These are phyloP conservation scores for Bipolaris bicolor DNA, from an alignment of 2,329 filamentous ascomycete species.

Conservation along the genomic window DNA sequence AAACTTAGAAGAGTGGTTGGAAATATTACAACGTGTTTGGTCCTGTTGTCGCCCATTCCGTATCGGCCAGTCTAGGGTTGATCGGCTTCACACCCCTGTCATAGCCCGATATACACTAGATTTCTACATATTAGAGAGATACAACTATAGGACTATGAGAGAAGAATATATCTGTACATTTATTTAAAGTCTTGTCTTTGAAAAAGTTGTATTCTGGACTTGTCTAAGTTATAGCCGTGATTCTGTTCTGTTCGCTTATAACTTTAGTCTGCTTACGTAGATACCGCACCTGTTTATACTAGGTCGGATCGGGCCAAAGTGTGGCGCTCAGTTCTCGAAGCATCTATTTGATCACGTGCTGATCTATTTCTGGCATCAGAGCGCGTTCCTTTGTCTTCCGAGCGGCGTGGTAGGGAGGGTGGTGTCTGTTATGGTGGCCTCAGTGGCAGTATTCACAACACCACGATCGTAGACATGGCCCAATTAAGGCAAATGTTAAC, in stretches of 20 bases:
- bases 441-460: no score
- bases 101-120: neutral
- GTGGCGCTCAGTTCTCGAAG: neutral
- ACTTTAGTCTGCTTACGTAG: neutral
- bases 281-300: neutral
- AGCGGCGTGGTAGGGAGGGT: neutral
- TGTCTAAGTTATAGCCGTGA: neutral
- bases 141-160: neutral
- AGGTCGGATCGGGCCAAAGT: neutral
- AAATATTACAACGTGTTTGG: neutral
- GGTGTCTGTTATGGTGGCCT: no score
- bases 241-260: neutral
- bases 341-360: neutral
- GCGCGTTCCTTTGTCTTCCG: neutral
- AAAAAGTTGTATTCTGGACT: neutral
- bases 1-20: neutral
- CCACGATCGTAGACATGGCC: no score
- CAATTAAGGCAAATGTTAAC: no score
- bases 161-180: neutral
- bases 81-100: neutral
- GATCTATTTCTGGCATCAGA: neutral
- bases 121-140: neutral
- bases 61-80: neutral
- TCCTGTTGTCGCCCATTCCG: neutral
- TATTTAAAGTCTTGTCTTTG: neutral